phyloP scores from a whole-genome alignment of 2,329 filamentous ascomycete genomes.

The Penicillium aurantiogriseum region DNA sequence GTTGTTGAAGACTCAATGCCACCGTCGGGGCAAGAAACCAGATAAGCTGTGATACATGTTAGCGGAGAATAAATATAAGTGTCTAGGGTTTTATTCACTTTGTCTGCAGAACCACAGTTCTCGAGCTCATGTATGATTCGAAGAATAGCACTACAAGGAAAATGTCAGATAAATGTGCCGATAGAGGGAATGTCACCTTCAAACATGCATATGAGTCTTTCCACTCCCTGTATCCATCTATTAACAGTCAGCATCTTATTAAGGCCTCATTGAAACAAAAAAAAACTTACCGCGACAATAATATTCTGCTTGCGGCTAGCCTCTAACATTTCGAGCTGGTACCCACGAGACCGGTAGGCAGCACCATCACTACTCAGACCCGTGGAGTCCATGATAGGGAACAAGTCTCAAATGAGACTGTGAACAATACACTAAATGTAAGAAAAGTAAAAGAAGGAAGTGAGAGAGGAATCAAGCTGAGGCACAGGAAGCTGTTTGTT shows the following conservation, averaged over 20 bases:
- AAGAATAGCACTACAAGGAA: conserved; percentile 57
- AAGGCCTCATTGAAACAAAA: neutral
- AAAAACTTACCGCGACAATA: conserved; percentile 62
- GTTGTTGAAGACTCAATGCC: conserved; percentile 65
- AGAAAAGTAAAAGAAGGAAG: neutral
- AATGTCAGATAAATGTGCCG: neutral
- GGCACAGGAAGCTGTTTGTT: neutral
- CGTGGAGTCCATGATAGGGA: neutral
- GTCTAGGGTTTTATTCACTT: conserved; percentile 47
- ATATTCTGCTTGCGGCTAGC: conserved; percentile 67
- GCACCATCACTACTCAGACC: conserved; percentile 6
- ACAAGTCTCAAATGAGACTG: neutral
- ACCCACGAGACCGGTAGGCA: conserved; percentile 50
- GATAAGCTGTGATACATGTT: conserved; percentile 42
- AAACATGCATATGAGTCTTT: conserved; percentile 70
- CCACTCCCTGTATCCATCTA: conserved; percentile 80
- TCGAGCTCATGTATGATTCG: conserved; percentile 66
- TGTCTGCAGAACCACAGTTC: conserved; percentile 45
- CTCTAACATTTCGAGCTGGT: conserved; percentile 74
- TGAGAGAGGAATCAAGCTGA: neutral
- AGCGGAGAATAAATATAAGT: neutral
- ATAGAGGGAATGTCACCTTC: neutral
- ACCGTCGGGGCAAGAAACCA: conserved; percentile 76
- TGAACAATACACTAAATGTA: neutral
- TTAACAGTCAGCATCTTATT: neutral